Evolutionary conservation across 2,329 filamentous ascomycete species (phyloP).

Genomic region (Anthostomella pinea): DNA sequence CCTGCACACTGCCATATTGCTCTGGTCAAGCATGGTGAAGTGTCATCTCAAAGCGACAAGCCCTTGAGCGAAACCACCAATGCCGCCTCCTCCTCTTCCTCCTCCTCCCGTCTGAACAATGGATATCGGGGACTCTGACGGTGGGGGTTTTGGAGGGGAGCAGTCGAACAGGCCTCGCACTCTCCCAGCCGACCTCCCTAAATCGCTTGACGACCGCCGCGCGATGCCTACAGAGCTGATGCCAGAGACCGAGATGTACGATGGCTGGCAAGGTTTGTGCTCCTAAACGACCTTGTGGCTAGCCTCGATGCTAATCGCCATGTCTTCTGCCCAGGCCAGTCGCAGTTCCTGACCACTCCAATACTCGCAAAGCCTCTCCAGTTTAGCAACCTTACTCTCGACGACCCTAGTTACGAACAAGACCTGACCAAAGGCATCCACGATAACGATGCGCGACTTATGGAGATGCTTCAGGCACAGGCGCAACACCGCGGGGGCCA

Average conservation of each 20-base stretch:
- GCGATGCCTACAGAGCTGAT: constrained; percentile 64
- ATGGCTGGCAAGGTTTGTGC: constrained; percentile 87
- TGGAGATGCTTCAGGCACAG: constrained; percentile 95
- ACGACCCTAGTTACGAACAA: constrained; percentile 73
- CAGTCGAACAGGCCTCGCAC: constrained; percentile 43
- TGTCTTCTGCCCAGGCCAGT: constrained; percentile 71
- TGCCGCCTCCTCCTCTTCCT: constrained; percentile 34
- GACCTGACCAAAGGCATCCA: constrained; percentile 55
- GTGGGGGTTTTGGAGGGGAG: constrained; percentile 41
- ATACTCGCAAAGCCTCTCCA: constrained; percentile 78
- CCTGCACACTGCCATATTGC: no score
- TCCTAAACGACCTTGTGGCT: constrained; percentile 13
- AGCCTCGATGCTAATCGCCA: constrained; percentile 15
- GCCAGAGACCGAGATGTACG: constrained; percentile 92
- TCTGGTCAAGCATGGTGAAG: constrained; percentile 26
- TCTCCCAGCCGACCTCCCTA: constrained; percentile 84
- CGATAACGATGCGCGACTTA: constrained; percentile 82
- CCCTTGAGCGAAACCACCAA: constrained; percentile 23
- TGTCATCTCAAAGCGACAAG: constrained; percentile 13
- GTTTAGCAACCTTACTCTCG: constrained; percentile 77
- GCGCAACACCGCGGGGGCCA: constrained; percentile 77
- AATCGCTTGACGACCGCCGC: constrained; percentile 84
- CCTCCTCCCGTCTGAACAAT: no score
- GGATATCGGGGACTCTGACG: constrained; percentile 55
- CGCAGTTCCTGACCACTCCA: constrained; percentile 87